Percentiles rank a stretch among this genome's conserved stretches.
Evolutionary conservation across 208 protist species (phyloP).

Genomic region (Porcisia hertigi): DNA sequence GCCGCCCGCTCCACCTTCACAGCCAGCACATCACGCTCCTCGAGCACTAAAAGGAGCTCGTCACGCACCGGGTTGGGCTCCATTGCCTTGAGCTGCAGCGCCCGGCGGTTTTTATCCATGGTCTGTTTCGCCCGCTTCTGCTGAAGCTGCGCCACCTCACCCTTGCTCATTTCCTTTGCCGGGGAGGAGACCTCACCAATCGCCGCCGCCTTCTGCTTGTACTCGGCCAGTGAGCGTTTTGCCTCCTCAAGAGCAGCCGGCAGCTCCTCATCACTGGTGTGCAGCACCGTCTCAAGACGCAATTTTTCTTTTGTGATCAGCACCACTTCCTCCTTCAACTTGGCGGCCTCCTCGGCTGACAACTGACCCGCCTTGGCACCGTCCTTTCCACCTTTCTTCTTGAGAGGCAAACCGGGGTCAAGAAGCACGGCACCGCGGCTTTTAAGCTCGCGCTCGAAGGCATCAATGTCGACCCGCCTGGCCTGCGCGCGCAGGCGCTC

Average conservation of each 20-base stretch:
- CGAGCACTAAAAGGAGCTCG: slow-evolving; percentile 56
- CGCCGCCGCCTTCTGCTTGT: slow-evolving; percentile 31
- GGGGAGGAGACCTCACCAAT: slow-evolving; percentile 17
- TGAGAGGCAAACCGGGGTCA: slow-evolving; percentile 41
- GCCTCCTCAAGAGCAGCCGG: slow-evolving; percentile 47
- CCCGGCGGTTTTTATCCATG: slow-evolving; percentile 68
- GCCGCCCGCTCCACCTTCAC: slow-evolving; percentile 43
- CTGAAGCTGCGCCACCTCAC: slow-evolving; percentile 72
- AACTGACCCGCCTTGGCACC: slow-evolving; percentile 44
- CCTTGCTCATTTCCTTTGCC: slow-evolving; percentile 47
- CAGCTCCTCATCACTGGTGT: slow-evolving; percentile 68
- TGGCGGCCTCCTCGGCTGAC: slow-evolving; percentile 44
- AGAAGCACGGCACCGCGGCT: slow-evolving; percentile 62
- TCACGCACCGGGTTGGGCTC: slow-evolving; percentile 54
- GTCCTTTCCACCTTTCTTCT: slow-evolving; percentile 54
- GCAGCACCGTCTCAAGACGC: slow-evolving; percentile 63
- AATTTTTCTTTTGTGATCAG: slow-evolving; percentile 64
- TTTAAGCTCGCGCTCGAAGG: slow-evolving; percentile 59
- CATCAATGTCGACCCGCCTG: slow-evolving; percentile 63
- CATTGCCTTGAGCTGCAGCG: slow-evolving; percentile 80
- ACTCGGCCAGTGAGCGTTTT: slow-evolving; percentile 49
- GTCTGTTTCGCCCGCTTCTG: slow-evolving; percentile 82
- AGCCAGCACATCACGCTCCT: slow-evolving; percentile 54
- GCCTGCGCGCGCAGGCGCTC: slow-evolving; percentile 45
- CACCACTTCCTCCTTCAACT: slow-evolving; percentile 62